Base-by-base conservation (phyloP, 2,329 filamentous ascomycete genomes). In the Pseudogymnoascus pannorum region DNA sequence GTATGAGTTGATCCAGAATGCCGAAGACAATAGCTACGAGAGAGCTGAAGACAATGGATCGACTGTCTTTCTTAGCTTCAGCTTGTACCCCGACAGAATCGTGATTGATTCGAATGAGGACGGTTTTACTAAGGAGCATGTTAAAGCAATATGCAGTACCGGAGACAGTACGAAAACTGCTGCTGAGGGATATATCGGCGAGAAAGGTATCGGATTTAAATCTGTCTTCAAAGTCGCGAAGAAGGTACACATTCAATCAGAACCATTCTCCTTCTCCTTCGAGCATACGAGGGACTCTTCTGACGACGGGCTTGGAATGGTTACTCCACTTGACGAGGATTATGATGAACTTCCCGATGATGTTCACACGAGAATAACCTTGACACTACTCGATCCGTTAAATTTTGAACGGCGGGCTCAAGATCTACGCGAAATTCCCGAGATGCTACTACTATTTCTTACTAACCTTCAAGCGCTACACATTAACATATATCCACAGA, bases 231-330 rank as follows among this genome's bases (percentile, higher is more conserved):
- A 66, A 11, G 62, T 73, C 14, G 70, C 73, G 2, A 61, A 68
- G 2, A 71, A 71, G 20, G 75, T 76, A 8, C 67, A 72, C n/a
- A 70, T 78, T 16, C 75, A 76, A 58, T 77, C 75, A 0, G 72
- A 71, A 0, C 22, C 68, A 1, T 76, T 71, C 63, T 74, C 71
- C 0, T 77, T 77, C 63, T 66, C 60, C 2, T 77, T 77, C 60
- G 48, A 70, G n/a, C 69, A 75, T 61, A 61, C 59, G 1, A 57
- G 31, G 20, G 54, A 20, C 5, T 51, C 42, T 22, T 20, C 12
- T 7, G 29, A 38, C 20, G 44, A 16, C 66, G 57, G 0, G 75
- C 78, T 48, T 64, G 65, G 0, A 67, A 66, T 2, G 76, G 73
- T 0, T 76, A 79, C 1, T 72, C 73, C 0, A 16, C 59, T 65